Percentiles rank a stretch among this genome's conserved stretches.
phyloP scores from a whole-genome alignment of 495 filamentous ascomycete genomes.

The Penicillium samsonianum region DNA sequence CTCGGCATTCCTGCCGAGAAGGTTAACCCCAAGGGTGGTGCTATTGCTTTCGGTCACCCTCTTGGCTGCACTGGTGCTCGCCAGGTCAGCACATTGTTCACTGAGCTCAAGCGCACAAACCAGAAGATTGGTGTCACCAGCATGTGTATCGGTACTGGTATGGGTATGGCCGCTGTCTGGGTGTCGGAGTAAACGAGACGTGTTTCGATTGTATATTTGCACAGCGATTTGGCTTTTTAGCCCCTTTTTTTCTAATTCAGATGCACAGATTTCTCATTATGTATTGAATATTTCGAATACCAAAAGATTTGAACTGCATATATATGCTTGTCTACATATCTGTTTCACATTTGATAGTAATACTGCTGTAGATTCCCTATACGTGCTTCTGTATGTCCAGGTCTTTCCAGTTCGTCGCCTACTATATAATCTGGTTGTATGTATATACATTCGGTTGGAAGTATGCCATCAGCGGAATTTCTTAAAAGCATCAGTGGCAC shows the following conservation, averaged over 20 bases:
- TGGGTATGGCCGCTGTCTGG: slow-evolving; percentile 97
- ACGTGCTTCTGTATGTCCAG: neutral
- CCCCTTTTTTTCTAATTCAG: slow-evolving; percentile 11
- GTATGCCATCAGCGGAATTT: slow-evolving; percentile 31
- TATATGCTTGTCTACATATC: neutral
- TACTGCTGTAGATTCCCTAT: neutral
- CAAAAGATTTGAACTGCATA: slow-evolving; percentile 27
- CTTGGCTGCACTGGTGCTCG: slow-evolving; percentile 91
- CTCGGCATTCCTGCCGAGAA: slow-evolving; percentile 74
- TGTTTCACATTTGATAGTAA: slow-evolving; percentile 6
- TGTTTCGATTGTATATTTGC: slow-evolving; percentile 28
- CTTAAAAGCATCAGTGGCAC: slow-evolving; percentile 60
- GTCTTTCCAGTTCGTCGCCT: neutral
- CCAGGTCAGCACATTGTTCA: slow-evolving; percentile 89
- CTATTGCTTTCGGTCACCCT: slow-evolving; percentile 98
- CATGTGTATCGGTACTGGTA: slow-evolving; percentile 97
- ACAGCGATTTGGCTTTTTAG: slow-evolving; percentile 33
- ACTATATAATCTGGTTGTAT: neutral
- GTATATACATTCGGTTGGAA: neutral
- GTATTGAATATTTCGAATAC: slow-evolving; percentile 35
- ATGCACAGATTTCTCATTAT: slow-evolving; percentile 25
- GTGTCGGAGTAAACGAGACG: slow-evolving; percentile 67
- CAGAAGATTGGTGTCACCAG: slow-evolving; percentile 87
- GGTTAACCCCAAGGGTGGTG: slow-evolving; percentile 96
- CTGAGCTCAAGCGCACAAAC: slow-evolving; percentile 78